Percentiles rank a stretch among this genome's conserved stretches.
These are phyloP conservation scores for Podila verticillata DNA, from an alignment of 192 early-diverging fungal genomes.

Conservation along the genomic window DNA sequence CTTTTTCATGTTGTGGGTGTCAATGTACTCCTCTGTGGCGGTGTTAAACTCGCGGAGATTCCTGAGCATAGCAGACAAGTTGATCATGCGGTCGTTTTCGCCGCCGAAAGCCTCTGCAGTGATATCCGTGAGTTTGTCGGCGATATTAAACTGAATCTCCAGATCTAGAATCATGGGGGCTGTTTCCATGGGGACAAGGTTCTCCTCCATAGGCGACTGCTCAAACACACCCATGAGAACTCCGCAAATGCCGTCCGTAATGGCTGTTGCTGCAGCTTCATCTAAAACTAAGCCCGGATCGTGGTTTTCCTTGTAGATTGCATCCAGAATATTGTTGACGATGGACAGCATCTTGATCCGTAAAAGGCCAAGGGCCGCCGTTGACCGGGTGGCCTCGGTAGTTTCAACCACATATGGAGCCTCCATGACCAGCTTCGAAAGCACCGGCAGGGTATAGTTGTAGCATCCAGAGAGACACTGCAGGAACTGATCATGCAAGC, in stretches of 20 bases:
- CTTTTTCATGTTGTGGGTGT: conserved; percentile 44
- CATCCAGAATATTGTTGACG: conserved; percentile 61
- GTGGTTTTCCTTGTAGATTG: conserved; percentile 54
- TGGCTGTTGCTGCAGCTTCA: conserved; percentile 11
- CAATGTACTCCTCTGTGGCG: conserved; percentile 21
- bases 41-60: conserved; percentile 30
- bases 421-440: conserved; percentile 14
- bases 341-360: conserved; percentile 62
- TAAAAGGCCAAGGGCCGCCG: conserved; percentile 40
- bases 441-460: conserved; percentile 38
- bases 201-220: conserved; percentile 63
- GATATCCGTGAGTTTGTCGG: conserved; percentile 61
- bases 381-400: background rate
- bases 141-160: conserved; percentile 77
- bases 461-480: conserved; percentile 43
- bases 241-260: conserved; percentile 57
- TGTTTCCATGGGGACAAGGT: conserved; percentile 66
- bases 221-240: conserved; percentile 71
- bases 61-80: conserved; percentile 31
- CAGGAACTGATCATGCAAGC: conserved; percentile 32
- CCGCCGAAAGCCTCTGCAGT: conserved; percentile 47
- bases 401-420: background rate
- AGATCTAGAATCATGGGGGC: conserved; percentile 89
- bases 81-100: conserved; percentile 54
- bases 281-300: conserved; percentile 28